phyloP scores from a whole-genome alignment of 106 monocot species.

The Vanilla planifolia region DNA sequence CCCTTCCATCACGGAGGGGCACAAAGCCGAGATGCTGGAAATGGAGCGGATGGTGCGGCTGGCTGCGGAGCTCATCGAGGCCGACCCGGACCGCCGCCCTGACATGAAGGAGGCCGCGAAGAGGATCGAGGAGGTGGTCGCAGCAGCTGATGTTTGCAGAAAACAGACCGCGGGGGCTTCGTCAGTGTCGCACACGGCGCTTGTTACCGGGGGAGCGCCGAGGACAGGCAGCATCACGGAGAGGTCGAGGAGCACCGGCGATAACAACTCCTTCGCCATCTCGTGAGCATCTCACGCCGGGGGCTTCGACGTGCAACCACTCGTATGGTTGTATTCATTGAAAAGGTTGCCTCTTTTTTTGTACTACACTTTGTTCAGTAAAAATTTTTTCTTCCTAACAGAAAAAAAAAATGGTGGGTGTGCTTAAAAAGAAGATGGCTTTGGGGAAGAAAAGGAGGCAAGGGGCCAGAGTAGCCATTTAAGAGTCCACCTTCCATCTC shows the following conservation, averaged over 20 bases:
- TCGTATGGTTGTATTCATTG: too few species aligned
- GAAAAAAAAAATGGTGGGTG: too few species aligned
- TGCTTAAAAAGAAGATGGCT: too few species aligned
- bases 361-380: too few species aligned
- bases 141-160: conserved; percentile 3
- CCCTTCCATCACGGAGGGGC: conserved; percentile 12
- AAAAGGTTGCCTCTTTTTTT: too few species aligned
- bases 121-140: conserved; percentile 45
- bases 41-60: conserved; percentile 44
- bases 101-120: conserved; percentile 33
- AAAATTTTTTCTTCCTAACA: too few species aligned
- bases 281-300: too few species aligned
- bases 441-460: too few species aligned
- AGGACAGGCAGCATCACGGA: conserved; percentile 4
- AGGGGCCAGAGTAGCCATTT: too few species aligned
- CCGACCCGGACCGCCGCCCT: conserved; percentile 34
- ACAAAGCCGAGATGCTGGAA: not conserved
- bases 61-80: conserved; percentile 23
- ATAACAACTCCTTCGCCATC: not conserved
- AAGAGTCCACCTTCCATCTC: too few species aligned
- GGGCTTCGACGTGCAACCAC: too few species aligned
- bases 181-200: not conserved
- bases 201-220: not conserved
- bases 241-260: conserved; percentile 4
- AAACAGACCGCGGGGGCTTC: not conserved